phyloP scores from a whole-genome alignment of 345 rosid species.

The Leavenworthia alabamica region DNA sequence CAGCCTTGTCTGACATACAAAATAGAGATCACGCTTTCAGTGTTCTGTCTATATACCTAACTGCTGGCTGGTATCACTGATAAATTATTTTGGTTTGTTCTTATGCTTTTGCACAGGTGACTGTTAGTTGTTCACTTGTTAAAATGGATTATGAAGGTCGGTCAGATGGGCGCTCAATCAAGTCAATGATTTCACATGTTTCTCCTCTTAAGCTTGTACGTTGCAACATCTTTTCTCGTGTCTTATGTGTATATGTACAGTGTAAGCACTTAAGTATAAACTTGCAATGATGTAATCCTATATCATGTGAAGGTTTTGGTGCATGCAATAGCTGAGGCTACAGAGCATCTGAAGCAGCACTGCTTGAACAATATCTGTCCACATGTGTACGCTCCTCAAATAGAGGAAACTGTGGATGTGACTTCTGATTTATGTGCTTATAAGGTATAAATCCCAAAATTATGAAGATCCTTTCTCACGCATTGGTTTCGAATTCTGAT shows the following conservation, averaged over 20 bases:
- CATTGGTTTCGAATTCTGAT: background rate
- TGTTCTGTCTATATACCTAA: background rate
- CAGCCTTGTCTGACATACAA: background rate
- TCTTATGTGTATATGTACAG: background rate
- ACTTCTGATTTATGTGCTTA: conserved; percentile 96
- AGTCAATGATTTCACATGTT: conserved; percentile 87
- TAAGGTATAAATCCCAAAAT: conserved; percentile 46
- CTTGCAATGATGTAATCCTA: background rate
- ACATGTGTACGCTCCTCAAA: conserved; percentile 84
- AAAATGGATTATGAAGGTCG: conserved; percentile 95
- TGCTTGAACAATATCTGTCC: conserved; percentile 79
- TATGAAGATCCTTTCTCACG: background rate
- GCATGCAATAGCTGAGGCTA: conserved; percentile 95
- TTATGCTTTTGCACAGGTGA: conserved; percentile 53
- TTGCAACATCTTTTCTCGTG: conserved; percentile 3
- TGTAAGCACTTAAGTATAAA: background rate
- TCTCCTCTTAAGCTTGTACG: conserved; percentile 93
- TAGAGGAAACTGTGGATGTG: conserved; percentile 86
- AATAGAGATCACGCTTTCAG: background rate
- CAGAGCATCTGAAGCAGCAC: conserved; percentile 94
- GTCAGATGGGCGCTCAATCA: conserved; percentile 89
- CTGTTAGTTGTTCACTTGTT: conserved; percentile 74
- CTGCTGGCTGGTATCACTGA: background rate
- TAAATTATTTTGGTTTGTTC: conserved; percentile 9
- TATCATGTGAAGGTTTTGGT: conserved; percentile 66